Evolutionary conservation across 2,329 filamentous ascomycete species (phyloP).

Genomic region (Chaetomiaceae sp.): DNA sequence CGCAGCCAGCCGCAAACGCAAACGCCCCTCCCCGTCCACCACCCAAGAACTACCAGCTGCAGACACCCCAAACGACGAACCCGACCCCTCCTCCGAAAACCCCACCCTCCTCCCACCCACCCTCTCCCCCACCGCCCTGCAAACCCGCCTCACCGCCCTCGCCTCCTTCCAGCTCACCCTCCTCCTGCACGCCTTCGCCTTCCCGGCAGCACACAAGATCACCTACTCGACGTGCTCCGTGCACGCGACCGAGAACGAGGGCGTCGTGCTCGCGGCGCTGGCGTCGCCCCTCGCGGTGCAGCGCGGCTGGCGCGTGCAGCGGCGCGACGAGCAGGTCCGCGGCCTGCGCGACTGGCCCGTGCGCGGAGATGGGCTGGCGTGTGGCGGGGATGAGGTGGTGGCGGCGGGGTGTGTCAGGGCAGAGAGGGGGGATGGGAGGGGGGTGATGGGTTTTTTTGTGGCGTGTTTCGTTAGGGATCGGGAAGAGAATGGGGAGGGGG

Average conservation of each 20-base stretch:
- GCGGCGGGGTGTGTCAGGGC: conserved; percentile 76
- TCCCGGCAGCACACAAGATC: conserved; percentile 67
- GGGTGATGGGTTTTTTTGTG: conserved; percentile 94
- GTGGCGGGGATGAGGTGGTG: conserved; percentile 38
- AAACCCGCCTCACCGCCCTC: conserved; percentile 63
- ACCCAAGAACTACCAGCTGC: conserved; percentile 29
- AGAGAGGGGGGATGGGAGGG: conserved; percentile 71
- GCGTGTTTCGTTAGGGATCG: conserved; percentile 69
- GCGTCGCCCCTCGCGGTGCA: conserved; percentile 57
- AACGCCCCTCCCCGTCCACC: conserved; percentile 3
- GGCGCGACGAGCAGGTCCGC: conserved; percentile 63
- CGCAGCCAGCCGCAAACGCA: conserved; percentile 12
- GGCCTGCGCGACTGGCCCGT: conserved; percentile 73
- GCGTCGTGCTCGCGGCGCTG: conserved; percentile 69
- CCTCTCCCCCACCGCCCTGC: too few relatives aligned
- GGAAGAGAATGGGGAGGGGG: not conserved
- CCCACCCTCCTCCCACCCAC: conserved; percentile 44
- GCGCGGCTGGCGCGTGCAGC: conserved; percentile 72
- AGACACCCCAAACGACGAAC: conserved; percentile 45
- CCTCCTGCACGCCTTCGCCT: conserved; percentile 76
- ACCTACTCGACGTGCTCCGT: conserved; percentile 94
- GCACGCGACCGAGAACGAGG: conserved; percentile 81
- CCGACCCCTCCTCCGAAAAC: too few relatives aligned
- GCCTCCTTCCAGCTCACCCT: conserved; percentile 77
- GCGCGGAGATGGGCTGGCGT: conserved; percentile 49